A percentile compares a stretch with the other conserved stretches of the same genome.
These are phyloP conservation scores for Acanthamoeba polyphaga DNA, from an alignment of 208 protist genomes.

Conservation along the genomic window DNA sequence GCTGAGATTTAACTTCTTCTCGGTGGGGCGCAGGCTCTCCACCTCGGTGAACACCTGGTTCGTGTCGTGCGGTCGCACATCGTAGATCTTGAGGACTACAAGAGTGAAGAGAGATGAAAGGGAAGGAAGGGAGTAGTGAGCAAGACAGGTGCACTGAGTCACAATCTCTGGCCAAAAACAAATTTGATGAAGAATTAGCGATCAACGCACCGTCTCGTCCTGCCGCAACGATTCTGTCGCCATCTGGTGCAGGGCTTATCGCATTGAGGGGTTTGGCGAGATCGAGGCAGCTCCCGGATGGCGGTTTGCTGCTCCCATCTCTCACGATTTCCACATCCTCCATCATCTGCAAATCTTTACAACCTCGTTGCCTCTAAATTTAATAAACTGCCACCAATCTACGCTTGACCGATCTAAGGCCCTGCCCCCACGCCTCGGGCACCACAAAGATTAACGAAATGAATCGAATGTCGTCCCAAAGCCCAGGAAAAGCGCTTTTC, in stretches of 20 bases:
- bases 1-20: constrained; percentile 77
- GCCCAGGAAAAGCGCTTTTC: too few species aligned
- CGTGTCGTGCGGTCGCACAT: constrained; percentile 42
- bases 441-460: too few species aligned
- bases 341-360: background rate
- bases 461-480: too few species aligned
- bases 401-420: background rate
- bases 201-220: constrained; percentile 84
- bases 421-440: too few species aligned
- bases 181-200: background rate
- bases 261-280: constrained; percentile 83
- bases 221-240: constrained; percentile 81
- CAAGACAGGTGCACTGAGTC: background rate
- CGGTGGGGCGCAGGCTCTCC: constrained; percentile 57
- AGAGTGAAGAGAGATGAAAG: background rate
- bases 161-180: background rate
- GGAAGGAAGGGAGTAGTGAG: background rate
- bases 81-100: constrained; percentile 81
- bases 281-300: constrained; percentile 69
- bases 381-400: too few species aligned
- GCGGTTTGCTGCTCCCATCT: background rate
- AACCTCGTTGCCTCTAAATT: background rate
- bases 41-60: constrained; percentile 66
- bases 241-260: constrained; percentile 83
- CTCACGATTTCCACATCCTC: background rate